Evolutionary conservation across 768 basidiomycete species (phyloP).

Genomic region (Boletus tylopilopsis): DNA sequence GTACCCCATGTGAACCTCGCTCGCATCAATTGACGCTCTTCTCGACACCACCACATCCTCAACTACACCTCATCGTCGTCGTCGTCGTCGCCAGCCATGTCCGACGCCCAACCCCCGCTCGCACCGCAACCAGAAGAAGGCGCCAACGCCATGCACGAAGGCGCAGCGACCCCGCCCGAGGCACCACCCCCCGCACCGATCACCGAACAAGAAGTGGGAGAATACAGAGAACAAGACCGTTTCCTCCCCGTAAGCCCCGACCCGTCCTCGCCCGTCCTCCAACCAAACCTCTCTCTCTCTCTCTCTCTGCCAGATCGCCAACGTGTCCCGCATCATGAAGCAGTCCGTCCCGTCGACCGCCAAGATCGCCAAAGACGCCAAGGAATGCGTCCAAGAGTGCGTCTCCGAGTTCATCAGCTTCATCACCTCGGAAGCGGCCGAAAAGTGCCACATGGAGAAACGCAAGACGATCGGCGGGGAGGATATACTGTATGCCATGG

Average conservation of each 20-base stretch:
- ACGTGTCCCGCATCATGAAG: conserved; percentile 98
- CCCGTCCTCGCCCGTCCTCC: too few relatives aligned
- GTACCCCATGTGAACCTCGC: background rate
- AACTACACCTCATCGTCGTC: background rate
- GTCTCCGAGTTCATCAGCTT: conserved; percentile 98
- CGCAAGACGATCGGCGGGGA: conserved; percentile 98
- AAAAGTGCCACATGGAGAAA: conserved; percentile 92
- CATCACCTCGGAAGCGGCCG: conserved; percentile 95
- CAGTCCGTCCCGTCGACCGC: conserved; percentile 82
- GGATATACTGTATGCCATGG: conserved; percentile 96
- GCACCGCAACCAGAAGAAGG: conserved; percentile 41
- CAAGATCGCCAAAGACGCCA: conserved; percentile 97
- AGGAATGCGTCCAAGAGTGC: conserved; percentile 98
- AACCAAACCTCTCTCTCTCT: too few relatives aligned
- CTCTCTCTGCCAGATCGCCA: conserved; percentile 90
- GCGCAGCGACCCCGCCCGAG: conserved; percentile 34
- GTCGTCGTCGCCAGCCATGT: conserved; percentile 21
- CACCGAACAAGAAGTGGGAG: conserved; percentile 90
- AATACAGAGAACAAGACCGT: conserved; percentile 93
- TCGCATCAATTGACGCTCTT: background rate
- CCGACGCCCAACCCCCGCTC: conserved; percentile 33
- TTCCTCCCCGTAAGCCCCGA: conserved; percentile 69
- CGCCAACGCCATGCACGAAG: conserved; percentile 29
- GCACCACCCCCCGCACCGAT: conserved; percentile 63
- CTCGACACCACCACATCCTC: background rate